Evolutionary conservation across 345 rosid species (phyloP).

Genomic region (Populus nigra): DNA sequence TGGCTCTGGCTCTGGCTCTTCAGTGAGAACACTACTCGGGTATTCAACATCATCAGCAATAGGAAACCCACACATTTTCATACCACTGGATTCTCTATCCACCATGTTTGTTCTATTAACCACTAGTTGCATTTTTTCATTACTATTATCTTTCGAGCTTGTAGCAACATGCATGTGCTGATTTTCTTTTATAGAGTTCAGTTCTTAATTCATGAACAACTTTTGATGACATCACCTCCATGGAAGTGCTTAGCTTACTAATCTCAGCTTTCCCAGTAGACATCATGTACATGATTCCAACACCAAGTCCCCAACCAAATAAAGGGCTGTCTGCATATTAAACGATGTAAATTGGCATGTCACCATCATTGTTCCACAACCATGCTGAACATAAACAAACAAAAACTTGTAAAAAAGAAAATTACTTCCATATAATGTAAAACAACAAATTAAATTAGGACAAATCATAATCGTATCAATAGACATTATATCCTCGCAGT

Average conservation of each 20-base stretch:
- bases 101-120: constrained; percentile 22
- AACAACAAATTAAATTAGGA: too few relatives aligned
- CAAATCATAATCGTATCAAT: too few relatives aligned
- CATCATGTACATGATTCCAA: constrained; percentile 82
- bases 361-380: too few relatives aligned
- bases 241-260: constrained; percentile 49
- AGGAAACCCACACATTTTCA: constrained; percentile 20
- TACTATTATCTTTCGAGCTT: constrained; percentile 21
- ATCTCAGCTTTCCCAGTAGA: constrained; percentile 67
- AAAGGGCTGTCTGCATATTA: constrained; percentile 46
- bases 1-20: constrained; percentile 47
- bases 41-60: constrained; percentile 51
- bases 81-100: constrained; percentile 26
- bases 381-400: too few relatives aligned
- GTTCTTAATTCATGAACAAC: constrained; percentile 62
- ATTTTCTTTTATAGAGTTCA: constrained; percentile 55
- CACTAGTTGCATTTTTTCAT: constrained; percentile 18
- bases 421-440: too few relatives aligned
- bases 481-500: too few relatives aligned
- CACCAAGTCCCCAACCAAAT: constrained; percentile 61
- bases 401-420: too few relatives aligned
- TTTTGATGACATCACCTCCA: constrained; percentile 67
- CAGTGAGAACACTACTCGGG: constrained; percentile 79
- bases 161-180: constrained; percentile 26
- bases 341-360: background rate